These are phyloP conservation scores for Kodamaea anthophila DNA, from an alignment of 1,139 yeast genomes.

Conservation along the genomic window DNA sequence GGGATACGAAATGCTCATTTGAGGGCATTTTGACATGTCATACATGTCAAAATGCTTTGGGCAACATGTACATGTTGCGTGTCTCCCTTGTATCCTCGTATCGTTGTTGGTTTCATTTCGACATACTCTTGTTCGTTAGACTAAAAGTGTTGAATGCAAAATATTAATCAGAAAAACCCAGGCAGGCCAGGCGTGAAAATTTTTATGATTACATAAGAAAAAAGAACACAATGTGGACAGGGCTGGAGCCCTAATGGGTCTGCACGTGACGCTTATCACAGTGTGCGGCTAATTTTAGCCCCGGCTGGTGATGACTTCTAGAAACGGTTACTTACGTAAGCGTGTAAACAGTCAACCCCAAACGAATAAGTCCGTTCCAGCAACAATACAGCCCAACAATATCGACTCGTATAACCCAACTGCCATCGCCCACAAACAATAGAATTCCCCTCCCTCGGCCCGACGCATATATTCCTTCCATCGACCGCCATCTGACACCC, in stretches of 20 bases:
- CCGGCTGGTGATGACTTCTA: background rate
- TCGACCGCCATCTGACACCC: too few species aligned
- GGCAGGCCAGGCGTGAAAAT: slow-evolving; percentile 8
- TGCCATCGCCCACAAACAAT: too few species aligned
- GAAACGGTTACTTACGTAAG: slow-evolving; percentile 1
- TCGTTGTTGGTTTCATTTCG: too few species aligned
- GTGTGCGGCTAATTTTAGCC: too few species aligned
- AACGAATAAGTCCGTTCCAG: background rate
- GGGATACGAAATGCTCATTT: slow-evolving; percentile 2
- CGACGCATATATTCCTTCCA: too few species aligned
- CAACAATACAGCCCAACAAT: background rate
- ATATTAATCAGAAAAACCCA: slow-evolving; percentile 9
- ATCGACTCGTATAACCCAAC: background rate
- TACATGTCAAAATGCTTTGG: background rate
- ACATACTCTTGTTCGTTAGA: slow-evolving; percentile 15
- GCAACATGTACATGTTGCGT: too few species aligned
- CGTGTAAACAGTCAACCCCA: background rate
- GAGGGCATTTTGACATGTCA: slow-evolving; percentile 1
- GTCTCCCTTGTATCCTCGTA: too few species aligned
- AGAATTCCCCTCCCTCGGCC: too few species aligned
- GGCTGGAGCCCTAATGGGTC: slow-evolving; percentile 1
- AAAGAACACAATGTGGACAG: background rate
- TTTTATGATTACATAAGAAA: slow-evolving; percentile 4
- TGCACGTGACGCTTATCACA: background rate
- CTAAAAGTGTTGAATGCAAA: slow-evolving; percentile 8